Evolutionary conservation across 2,329 filamentous ascomycete species (phyloP).

Genomic region (Hirsutella minnesotensis): DNA sequence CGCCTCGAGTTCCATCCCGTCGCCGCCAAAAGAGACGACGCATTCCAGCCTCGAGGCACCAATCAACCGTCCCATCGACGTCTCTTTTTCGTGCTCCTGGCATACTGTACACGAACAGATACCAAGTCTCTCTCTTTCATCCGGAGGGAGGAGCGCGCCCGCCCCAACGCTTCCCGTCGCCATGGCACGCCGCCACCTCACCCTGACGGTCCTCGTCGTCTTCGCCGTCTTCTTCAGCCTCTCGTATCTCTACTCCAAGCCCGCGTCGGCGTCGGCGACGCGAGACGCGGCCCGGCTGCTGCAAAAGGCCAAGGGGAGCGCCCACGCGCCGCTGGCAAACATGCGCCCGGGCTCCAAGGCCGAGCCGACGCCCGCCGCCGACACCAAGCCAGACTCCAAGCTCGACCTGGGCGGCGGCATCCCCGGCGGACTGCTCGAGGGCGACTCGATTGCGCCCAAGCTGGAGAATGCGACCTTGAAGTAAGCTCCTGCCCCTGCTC

Average conservation of each 20-base stretch:
- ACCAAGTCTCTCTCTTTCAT: too few relatives aligned
- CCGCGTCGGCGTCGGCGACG: conserved; percentile 7
- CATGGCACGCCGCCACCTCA: conserved; percentile 43
- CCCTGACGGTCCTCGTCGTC: conserved; percentile 40
- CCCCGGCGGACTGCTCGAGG: conserved; percentile 42
- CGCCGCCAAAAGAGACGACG: too few relatives aligned
- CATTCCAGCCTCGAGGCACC: too few relatives aligned
- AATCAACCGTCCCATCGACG: too few relatives aligned
- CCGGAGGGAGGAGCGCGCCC: background rate
- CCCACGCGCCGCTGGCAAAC: conserved; percentile 10
- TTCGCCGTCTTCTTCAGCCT: conserved; percentile 45
- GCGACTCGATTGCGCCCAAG: conserved; percentile 66
- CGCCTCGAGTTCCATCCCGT: too few relatives aligned
- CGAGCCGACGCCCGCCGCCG: conserved; percentile 1
- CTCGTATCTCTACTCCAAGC: conserved; percentile 45
- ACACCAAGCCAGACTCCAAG: conserved; percentile 16
- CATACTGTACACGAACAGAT: too few relatives aligned
- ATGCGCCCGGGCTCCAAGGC: conserved; percentile 3
- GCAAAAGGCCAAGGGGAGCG: conserved; percentile 3
- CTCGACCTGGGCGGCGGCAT: conserved; percentile 29
- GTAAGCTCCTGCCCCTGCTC: conserved; percentile 25
- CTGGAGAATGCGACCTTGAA: conserved; percentile 74
- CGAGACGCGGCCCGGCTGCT: conserved; percentile 7
- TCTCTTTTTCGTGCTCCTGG: background rate
- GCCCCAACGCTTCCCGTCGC: background rate